phyloP scores from a whole-genome alignment of 2,329 filamentous ascomycete genomes.

The Thelonectria blattea region DNA sequence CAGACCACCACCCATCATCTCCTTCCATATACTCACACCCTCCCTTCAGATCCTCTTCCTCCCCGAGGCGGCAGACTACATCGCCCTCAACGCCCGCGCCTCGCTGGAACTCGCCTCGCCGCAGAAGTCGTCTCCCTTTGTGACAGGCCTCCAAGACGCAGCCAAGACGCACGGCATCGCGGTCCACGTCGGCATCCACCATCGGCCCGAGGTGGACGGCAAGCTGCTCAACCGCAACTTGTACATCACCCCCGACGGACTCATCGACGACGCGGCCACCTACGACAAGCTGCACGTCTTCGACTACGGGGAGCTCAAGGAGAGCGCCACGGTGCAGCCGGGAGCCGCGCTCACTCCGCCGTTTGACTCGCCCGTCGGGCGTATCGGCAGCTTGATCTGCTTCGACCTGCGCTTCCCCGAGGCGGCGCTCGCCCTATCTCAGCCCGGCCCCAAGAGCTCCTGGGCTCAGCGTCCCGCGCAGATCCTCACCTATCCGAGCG shows the following conservation, averaged over 20 bases:
- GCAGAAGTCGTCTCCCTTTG: conserved; percentile 71
- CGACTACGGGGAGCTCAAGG: conserved; percentile 64
- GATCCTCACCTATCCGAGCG: conserved; percentile 84
- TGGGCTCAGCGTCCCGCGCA: conserved; percentile 61
- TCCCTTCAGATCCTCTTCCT: conserved; percentile 75
- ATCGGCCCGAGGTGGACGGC: conserved; percentile 52
- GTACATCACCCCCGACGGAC: conserved; percentile 55
- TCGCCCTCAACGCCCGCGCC: conserved; percentile 71
- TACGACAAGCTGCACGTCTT: conserved; percentile 96
- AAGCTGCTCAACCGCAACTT: conserved; percentile 59
- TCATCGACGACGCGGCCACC: conserved; percentile 47
- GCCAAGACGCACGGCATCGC: conserved; percentile 69
- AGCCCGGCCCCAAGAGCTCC: conserved; percentile 41
- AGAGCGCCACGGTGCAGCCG: conserved; percentile 68
- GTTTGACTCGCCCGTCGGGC: conserved; percentile 75
- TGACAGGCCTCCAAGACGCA: conserved; percentile 73
- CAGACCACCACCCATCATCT: conserved; percentile 18
- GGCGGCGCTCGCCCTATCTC: conserved; percentile 69
- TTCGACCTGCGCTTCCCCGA: conserved; percentile 91
- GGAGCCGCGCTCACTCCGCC: conserved; percentile 70
- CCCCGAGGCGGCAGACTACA: conserved; percentile 91
- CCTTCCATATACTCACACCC: conserved; percentile 33
- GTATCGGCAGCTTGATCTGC: conserved; percentile 82
- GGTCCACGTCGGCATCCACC: conserved; percentile 89
- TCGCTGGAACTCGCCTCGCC: conserved; percentile 74